Percentiles rank a stretch among this genome's conserved stretches.
phyloP scores from a whole-genome alignment of 176 grass and related monocot species.

The Coix lacrymajobi region DNA sequence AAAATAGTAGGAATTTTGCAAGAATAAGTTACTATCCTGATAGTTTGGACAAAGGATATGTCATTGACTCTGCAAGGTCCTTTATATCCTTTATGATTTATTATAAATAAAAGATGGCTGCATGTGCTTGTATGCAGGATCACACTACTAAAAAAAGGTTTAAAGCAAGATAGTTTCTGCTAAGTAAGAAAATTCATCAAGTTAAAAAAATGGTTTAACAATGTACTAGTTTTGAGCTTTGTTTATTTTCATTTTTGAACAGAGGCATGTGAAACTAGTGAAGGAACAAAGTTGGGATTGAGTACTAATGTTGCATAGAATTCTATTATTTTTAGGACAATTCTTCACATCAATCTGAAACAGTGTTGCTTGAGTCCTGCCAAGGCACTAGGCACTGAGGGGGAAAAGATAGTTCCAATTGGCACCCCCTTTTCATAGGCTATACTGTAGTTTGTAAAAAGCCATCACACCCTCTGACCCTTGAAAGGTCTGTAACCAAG shows the following conservation, averaged over 20 bases:
- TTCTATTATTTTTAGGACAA: not conserved
- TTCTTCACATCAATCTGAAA: not conserved
- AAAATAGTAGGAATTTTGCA: not conserved
- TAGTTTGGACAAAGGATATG: not conserved
- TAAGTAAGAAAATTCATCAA: not conserved
- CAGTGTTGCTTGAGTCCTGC: not conserved
- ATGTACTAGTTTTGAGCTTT: not conserved
- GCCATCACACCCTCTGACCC: not conserved
- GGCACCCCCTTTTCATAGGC: not conserved
- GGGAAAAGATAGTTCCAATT: not conserved
- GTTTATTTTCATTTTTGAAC: not conserved
- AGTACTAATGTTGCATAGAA: not conserved
- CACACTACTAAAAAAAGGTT: not conserved
- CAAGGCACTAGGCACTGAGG: not conserved
- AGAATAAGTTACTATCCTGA: not conserved
- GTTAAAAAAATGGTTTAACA: not conserved
- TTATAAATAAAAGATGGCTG: not conserved
- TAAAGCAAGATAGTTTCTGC: not conserved
- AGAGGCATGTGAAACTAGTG: not conserved
- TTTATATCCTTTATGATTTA: not conserved
- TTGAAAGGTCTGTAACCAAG: not conserved
- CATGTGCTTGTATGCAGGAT: not conserved
- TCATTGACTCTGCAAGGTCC: not conserved
- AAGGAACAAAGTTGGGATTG: not conserved
- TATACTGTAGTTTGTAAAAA: conserved; percentile 7